Evolutionary conservation across 345 rosid species (phyloP).

Genomic region (Arabidopsis suecica): DNA sequence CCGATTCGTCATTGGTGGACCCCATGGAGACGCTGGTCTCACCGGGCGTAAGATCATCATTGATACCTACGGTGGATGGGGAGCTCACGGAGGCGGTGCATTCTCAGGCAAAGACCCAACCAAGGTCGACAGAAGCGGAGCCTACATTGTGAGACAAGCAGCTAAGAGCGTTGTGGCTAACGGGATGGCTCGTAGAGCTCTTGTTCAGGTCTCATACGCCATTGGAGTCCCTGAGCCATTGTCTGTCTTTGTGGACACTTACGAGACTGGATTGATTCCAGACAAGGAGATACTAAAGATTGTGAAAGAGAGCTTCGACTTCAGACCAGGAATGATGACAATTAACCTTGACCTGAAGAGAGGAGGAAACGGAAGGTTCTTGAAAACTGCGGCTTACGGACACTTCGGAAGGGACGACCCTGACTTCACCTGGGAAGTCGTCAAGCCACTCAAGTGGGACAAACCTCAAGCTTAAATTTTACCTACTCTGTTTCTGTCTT

Average conservation of each 20-base stretch:
- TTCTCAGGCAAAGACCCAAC: slow-evolving; percentile 48
- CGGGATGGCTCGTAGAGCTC: slow-evolving; percentile 44
- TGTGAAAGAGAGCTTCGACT: slow-evolving; percentile 42
- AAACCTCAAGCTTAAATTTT: slow-evolving; percentile 39
- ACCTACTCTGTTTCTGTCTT: slow-evolving; percentile 5
- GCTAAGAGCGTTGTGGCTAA: slow-evolving; percentile 44
- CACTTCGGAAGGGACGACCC: slow-evolving; percentile 49
- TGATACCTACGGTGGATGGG: slow-evolving; percentile 46
- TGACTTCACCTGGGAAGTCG: slow-evolving; percentile 48
- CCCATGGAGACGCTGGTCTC: slow-evolving; percentile 45
- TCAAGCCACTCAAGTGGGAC: slow-evolving; percentile 47
- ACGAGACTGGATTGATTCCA: slow-evolving; percentile 40
- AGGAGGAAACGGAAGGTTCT: slow-evolving; percentile 44
- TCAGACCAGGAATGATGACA: slow-evolving; percentile 48
- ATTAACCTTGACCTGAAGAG: slow-evolving; percentile 45
- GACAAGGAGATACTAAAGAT: slow-evolving; percentile 47
- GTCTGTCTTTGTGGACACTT: slow-evolving; percentile 43
- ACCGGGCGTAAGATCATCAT: slow-evolving; percentile 47
- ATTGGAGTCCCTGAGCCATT: slow-evolving; percentile 48
- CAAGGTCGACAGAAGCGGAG: slow-evolving; percentile 48
- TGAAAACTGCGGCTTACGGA: slow-evolving; percentile 46
- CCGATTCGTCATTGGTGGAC: slow-evolving; percentile 44
- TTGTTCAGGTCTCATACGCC: slow-evolving; percentile 45
- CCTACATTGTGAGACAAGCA: slow-evolving; percentile 45
- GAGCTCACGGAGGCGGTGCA: slow-evolving; percentile 48